Evolutionary conservation across 768 basidiomycete species (phyloP), one percentile per base, ranked within the genome.

Genomic region (Suillus sp.): DNA sequence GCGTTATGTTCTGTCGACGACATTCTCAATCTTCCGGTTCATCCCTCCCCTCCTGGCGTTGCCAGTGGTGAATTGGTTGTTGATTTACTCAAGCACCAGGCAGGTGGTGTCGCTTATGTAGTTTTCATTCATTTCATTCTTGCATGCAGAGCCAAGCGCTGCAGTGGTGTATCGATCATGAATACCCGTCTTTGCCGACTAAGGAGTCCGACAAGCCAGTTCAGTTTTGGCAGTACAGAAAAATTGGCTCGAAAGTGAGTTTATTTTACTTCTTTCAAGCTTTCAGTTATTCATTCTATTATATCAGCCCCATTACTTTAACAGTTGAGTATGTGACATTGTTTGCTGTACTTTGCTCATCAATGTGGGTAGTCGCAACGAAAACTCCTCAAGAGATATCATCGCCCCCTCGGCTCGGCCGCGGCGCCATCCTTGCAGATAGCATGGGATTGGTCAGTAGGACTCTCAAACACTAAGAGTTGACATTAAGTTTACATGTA

Each of bases 391-490:
- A 92, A 71, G 79, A 83, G 60, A 76, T 77, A 0, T 70, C 80
- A 1, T 63, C 66, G 2, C 74, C 75, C 25, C 94, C 94, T 2
- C 67, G 68, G 0, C 83, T 96, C 25, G 93, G 93, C 11, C 80
- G 88, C 69, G 95, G 95, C n/a, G 95, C 92, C 2, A 78, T 96
- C 57, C 87, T 91, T 62, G 95, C 90, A 1, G 95, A 96, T 75
- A 91, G 92, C 45, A 97, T 97, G 95, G 95, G 88, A 61, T 68
- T 85, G 62, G 85, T 86, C 69, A 45, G 75, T 34, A 50, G 58
- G 7, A 27, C 27, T 25, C 13, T 42, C 18, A 38, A 13, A 20
- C 38, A 20, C 10, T 38, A 40, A 18, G 38, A 40, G 25, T 18
- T 20, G 38, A 34, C 47, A 50, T 27, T 70, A 51, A 68, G n/a